These are phyloP conservation scores for Colletotrichum scovillei DNA, from an alignment of 2,329 filamentous ascomycete genomes.

Conservation along the genomic window DNA sequence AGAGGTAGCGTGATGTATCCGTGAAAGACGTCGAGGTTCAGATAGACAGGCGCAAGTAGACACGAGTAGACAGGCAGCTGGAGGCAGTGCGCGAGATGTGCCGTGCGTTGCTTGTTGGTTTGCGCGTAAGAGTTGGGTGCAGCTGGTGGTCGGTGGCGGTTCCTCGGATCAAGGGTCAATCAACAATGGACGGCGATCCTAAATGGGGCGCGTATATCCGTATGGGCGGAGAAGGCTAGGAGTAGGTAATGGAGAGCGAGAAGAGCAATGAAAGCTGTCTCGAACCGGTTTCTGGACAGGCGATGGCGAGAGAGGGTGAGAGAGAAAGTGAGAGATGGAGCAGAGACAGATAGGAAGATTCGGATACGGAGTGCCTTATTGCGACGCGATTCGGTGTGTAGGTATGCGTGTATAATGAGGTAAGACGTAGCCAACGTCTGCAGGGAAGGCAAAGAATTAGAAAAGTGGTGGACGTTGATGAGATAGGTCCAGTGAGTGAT, in stretches of 20 bases:
- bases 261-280: not conserved
- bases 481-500: not conserved
- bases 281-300: not conserved
- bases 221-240: not conserved
- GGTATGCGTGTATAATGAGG: not conserved
- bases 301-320: not conserved
- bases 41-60: conserved; percentile 9
- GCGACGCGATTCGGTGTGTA: not conserved
- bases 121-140: conserved; percentile 19
- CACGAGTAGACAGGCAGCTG: not conserved
- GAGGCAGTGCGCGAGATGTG: conserved; percentile 5
- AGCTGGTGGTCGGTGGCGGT: conserved; percentile 30
- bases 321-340: not conserved
- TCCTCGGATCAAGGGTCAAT: conserved; percentile 8
- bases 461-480: not conserved
- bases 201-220: not conserved
- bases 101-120: conserved; percentile 15
- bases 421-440: not conserved
- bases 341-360: not conserved
- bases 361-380: not conserved
- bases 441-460: not conserved
- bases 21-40: not conserved
- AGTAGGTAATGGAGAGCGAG: not conserved
- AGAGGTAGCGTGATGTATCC: conserved; percentile 10
- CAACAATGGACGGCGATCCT: conserved; percentile 7